A percentile compares a stretch with the other conserved stretches of the same genome.
Conservation (phyloP, 352 stramenopile species). For the Phytophthora sojae region DNA sequence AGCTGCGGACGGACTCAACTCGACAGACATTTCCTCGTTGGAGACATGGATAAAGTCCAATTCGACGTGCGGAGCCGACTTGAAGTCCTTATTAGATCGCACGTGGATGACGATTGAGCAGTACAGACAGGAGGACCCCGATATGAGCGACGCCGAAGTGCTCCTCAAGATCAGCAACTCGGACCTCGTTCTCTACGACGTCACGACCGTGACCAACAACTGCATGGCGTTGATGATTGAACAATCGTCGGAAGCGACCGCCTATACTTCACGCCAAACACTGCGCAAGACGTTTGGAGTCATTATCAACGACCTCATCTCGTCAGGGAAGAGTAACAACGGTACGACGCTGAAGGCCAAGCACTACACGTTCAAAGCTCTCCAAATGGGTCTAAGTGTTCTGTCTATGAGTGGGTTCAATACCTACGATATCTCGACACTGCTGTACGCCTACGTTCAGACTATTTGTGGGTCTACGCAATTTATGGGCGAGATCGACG, state of each 20-base stretch:
- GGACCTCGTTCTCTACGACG: constrained; percentile 53
- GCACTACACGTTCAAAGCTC: constrained; percentile 45
- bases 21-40: constrained; percentile 28
- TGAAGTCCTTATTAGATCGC: constrained; percentile 51
- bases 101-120: constrained; percentile 39
- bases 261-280: constrained; percentile 35
- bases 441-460: constrained; percentile 51
- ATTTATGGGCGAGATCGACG: constrained; percentile 55
- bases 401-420: constrained; percentile 49
- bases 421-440: constrained; percentile 38
- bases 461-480: constrained; percentile 59
- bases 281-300: constrained; percentile 49
- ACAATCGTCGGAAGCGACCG: constrained; percentile 7
- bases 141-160: constrained; percentile 36
- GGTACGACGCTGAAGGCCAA: constrained; percentile 36
- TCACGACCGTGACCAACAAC: constrained; percentile 46
- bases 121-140: constrained; percentile 32
- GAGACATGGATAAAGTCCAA: constrained; percentile 36
- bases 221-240: constrained; percentile 17
- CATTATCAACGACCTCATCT: constrained; percentile 51
- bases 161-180: constrained; percentile 48
- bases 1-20: constrained; percentile 18
- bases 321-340: constrained; percentile 28
- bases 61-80: constrained; percentile 42
- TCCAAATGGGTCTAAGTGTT: constrained; percentile 39